Conservation (phyloP, 345 rosid species). For the Melaleuca quinquenervia region DNA sequence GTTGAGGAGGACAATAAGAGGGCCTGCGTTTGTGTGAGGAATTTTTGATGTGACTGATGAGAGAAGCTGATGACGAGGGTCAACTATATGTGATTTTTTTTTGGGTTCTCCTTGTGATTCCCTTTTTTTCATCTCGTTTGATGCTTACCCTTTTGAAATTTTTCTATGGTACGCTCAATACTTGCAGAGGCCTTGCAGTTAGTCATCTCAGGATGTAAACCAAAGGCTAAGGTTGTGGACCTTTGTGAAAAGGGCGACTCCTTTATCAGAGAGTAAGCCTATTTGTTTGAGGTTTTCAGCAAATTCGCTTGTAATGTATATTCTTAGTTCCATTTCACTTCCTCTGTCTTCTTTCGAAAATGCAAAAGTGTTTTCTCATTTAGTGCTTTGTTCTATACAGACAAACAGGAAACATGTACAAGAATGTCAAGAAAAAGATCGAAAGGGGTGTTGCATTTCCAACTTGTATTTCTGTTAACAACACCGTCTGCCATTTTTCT, state of each 20-base stretch:
- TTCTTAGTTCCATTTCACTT: background rate
- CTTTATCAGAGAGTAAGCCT: conserved; percentile 75
- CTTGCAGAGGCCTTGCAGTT: conserved; percentile 81
- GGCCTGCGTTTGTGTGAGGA: background rate
- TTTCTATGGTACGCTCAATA: background rate
- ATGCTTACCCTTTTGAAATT: background rate
- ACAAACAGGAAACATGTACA: conserved; percentile 85
- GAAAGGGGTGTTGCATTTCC: conserved; percentile 95
- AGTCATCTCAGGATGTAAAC: conserved; percentile 67
- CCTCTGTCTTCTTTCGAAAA: background rate
- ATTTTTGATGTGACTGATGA: background rate
- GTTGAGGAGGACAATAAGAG: background rate
- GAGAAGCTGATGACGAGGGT: background rate
- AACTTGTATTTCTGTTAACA: conserved; percentile 85
- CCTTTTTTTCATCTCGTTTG: background rate
- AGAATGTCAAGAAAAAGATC: conserved; percentile 90
- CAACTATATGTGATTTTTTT: background rate
- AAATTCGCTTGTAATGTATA: background rate
- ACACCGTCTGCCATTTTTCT: conserved; percentile 78
- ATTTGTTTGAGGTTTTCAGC: background rate
- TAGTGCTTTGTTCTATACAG: conserved; percentile 14
- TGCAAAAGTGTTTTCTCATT: background rate
- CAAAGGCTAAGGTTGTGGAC: conserved; percentile 81
- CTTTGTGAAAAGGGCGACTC: conserved; percentile 84
- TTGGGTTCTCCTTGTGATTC: background rate